Percentiles rank a stretch among this genome's conserved stretches.
Conservation (phyloP, 805 yeast species). For the Saccharomycopsis oosterbeekiorum region DNA sequence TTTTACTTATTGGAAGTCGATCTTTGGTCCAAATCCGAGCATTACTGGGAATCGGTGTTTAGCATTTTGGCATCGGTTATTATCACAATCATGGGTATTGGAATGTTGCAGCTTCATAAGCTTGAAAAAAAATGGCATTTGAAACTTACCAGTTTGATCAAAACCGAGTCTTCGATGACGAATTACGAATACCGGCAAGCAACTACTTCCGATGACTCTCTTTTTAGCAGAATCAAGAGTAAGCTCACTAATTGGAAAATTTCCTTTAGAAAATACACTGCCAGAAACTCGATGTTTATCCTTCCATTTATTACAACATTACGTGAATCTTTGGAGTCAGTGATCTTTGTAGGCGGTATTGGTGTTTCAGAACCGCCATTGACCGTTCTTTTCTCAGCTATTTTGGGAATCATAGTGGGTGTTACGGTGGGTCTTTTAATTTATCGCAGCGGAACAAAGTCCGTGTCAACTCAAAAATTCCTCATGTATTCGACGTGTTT, state of each 20-base stretch:
- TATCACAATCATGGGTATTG: conserved; percentile 80
- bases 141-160: conserved; percentile 38
- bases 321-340: conserved; percentile 87
- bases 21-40: conserved; percentile 79
- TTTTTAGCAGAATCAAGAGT: not conserved
- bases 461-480: conserved; percentile 65
- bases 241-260: conserved; percentile 10
- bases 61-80: conserved; percentile 68
- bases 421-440: conserved; percentile 52
- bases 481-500: conserved; percentile 69
- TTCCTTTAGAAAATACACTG: conserved; percentile 31
- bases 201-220: not conserved
- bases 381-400: conserved; percentile 54
- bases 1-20: conserved; percentile 76
- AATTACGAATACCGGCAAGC: not conserved
- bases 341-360: conserved; percentile 84
- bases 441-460: conserved; percentile 64
- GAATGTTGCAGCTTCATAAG: conserved; percentile 70
- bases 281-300: conserved; percentile 61
- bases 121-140: conserved; percentile 75
- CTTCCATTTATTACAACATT: conserved; percentile 79
- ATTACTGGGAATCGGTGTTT: conserved; percentile 81
- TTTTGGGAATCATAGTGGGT: conserved; percentile 52
- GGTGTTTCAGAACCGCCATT: conserved; percentile 61
- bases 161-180: not conserved